Percentiles rank a stretch among this genome's conserved stretches.
These are phyloP conservation scores for Sequoiadendron giganteum DNA, from an alignment of 75 land plant species.

Conservation along the genomic window DNA sequence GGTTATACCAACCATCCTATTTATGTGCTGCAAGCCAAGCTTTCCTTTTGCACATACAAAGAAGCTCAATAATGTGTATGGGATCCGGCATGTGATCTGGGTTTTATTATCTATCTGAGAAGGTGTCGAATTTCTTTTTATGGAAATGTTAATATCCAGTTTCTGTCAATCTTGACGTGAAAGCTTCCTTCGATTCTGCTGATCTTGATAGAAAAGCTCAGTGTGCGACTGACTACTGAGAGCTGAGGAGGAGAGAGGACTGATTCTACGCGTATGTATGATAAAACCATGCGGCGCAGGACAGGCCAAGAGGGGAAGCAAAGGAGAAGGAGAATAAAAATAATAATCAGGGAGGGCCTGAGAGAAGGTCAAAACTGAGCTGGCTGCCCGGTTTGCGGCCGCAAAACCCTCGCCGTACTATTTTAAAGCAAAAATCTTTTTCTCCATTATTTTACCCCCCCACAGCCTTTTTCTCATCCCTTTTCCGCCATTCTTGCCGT, in stretches of 20 bases:
- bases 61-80: neutral
- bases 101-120: neutral
- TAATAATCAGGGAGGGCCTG: no score
- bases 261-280: constrained; percentile 9
- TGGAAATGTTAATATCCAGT: constrained; percentile 6
- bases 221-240: neutral
- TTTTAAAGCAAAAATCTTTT: constrained; percentile 4
- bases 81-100: constrained; percentile 10
- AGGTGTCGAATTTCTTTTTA: neutral
- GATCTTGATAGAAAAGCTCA: constrained; percentile 8
- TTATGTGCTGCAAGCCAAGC: neutral
- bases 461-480: constrained; percentile 12
- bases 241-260: neutral
- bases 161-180: constrained; percentile 9
- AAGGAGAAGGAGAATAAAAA: neutral
- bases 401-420: constrained; percentile 13
- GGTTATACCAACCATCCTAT: constrained; percentile 7
- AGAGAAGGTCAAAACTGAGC: constrained; percentile 15
- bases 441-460: constrained; percentile 5
- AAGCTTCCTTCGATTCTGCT: neutral
- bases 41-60: neutral
- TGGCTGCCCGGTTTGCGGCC: constrained; percentile 2
- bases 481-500: constrained; percentile 15
- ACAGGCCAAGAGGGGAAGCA: neutral
- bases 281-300: neutral